Percentiles rank a stretch among this genome's conserved stretches.
phyloP scores from a whole-genome alignment of 108 stramenopile genomes.

The Fragilaria radians region DNA sequence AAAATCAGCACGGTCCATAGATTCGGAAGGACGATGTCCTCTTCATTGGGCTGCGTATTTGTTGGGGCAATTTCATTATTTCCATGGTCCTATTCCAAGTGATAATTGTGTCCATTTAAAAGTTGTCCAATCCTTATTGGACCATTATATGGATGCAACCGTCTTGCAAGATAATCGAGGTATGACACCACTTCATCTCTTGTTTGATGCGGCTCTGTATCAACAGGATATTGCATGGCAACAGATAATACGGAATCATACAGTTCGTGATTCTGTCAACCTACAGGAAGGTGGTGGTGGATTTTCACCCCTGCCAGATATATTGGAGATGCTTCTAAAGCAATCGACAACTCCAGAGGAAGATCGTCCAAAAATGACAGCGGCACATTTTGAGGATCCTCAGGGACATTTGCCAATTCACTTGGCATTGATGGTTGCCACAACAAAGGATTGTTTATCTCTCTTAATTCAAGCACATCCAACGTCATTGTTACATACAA shows the following conservation, averaged over 20 bases:
- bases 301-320: constrained; percentile 24
- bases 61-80: constrained; percentile 10
- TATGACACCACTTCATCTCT: constrained; percentile 39
- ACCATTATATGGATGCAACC: constrained; percentile 32
- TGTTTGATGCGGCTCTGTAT: constrained; percentile 23
- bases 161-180: constrained; percentile 16
- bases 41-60: constrained; percentile 48
- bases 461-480: constrained; percentile 35
- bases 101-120: constrained; percentile 28
- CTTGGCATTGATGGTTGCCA: constrained; percentile 26
- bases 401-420: constrained; percentile 39
- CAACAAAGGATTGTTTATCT: constrained; percentile 21
- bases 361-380: not conserved
- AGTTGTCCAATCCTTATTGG: constrained; percentile 30
- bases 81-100: too few relatives aligned
- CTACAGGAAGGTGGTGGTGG: constrained; percentile 10
- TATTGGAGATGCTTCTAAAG: constrained; percentile 36
- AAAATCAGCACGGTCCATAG: constrained; percentile 29
- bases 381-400: constrained; percentile 30
- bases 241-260: constrained; percentile 14
- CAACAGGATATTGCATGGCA: constrained; percentile 20
- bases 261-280: constrained; percentile 15
- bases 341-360: constrained; percentile 13
- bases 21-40: constrained; percentile 30
- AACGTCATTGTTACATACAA: constrained; percentile 36